A percentile compares a stretch with the other conserved stretches of the same genome.
Conservation (phyloP, 1,284 basidiomycete species). For the Naganishia albida region DNA sequence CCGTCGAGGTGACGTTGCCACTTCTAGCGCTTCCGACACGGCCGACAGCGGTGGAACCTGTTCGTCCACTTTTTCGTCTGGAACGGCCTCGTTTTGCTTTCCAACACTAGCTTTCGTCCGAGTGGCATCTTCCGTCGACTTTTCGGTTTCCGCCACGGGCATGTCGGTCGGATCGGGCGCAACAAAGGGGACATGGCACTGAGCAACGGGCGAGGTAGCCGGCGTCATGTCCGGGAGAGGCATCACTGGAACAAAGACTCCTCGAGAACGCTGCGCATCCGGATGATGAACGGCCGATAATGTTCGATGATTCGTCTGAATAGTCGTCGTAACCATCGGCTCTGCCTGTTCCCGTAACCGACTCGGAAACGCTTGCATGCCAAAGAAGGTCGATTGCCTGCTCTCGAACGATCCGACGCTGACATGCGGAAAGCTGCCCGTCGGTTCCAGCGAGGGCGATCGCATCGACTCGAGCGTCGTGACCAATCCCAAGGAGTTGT, state of each 20-base stretch:
- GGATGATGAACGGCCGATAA: not conserved
- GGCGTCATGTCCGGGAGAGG: slow-evolving; percentile 15
- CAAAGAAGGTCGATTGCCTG: slow-evolving; percentile 5
- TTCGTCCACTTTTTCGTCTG: not conserved
- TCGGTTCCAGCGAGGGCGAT: slow-evolving; percentile 21
- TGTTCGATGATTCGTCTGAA: no score
- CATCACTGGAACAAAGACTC: not conserved
- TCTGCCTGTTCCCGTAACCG: not conserved
- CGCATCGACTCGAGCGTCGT: slow-evolving; percentile 24
- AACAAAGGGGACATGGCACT: not conserved
- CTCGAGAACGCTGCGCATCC: not conserved
- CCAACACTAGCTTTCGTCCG: no score
- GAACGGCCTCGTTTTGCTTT: no score
- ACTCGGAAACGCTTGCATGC: slow-evolving; percentile 6
- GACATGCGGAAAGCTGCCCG: not conserved
- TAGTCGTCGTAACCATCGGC: no score
- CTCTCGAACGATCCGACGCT: not conserved
- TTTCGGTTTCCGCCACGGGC: not conserved
- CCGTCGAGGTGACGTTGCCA: no score
- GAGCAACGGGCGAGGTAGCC: not conserved
- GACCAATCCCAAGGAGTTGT: slow-evolving; percentile 20
- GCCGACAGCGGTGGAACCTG: not conserved
- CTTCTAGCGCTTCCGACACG: not conserved
- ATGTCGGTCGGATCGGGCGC: not conserved
- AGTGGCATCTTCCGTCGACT: not conserved